Percentiles rank a stretch among this genome's conserved stretches.
Evolutionary conservation across 2,329 filamentous ascomycete genomes (phyloP).

Genomic region (Colletotrichum liaoningense): DNA sequence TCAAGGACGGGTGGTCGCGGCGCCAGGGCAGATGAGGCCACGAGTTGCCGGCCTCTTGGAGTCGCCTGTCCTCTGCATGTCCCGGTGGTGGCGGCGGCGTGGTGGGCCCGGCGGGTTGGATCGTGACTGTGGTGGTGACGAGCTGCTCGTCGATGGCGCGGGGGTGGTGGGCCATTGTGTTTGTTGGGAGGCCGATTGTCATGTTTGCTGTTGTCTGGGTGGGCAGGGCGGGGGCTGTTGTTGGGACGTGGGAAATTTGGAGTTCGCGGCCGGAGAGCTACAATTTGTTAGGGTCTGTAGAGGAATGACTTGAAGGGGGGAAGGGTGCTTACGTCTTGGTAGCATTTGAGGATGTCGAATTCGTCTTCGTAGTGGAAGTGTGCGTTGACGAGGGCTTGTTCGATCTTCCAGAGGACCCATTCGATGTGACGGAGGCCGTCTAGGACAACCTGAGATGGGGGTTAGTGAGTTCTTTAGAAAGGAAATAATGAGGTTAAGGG

Average conservation of each 20-base stretch:
- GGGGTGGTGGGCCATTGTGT: background rate
- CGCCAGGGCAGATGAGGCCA: background rate
- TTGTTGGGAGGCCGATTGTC: background rate
- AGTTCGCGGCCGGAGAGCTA: constrained; percentile 19
- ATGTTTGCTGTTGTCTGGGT: too few relatives aligned
- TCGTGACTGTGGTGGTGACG: background rate
- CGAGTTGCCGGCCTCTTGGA: background rate
- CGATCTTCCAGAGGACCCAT: constrained; percentile 11
- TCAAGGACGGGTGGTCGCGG: constrained; percentile 8
- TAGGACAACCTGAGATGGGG: constrained; percentile 16
- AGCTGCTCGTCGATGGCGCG: background rate
- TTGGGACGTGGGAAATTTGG: constrained; percentile 5
- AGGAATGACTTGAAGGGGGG: too few relatives aligned
- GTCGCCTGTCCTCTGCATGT: background rate
- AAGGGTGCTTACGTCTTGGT: background rate
- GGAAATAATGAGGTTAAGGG: background rate
- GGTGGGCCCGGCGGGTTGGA: background rate
- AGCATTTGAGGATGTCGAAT: constrained; percentile 20
- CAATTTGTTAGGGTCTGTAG: too few relatives aligned
- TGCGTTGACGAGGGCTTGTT: background rate
- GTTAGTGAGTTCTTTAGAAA: background rate
- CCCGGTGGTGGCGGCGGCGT: background rate
- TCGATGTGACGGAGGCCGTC: constrained; percentile 32
- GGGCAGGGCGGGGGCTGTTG: background rate
- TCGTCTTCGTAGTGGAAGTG: constrained; percentile 26